Base-by-base conservation (phyloP, 2,329 filamentous ascomycete genomes). In the Colletotrichum incanum region DNA sequence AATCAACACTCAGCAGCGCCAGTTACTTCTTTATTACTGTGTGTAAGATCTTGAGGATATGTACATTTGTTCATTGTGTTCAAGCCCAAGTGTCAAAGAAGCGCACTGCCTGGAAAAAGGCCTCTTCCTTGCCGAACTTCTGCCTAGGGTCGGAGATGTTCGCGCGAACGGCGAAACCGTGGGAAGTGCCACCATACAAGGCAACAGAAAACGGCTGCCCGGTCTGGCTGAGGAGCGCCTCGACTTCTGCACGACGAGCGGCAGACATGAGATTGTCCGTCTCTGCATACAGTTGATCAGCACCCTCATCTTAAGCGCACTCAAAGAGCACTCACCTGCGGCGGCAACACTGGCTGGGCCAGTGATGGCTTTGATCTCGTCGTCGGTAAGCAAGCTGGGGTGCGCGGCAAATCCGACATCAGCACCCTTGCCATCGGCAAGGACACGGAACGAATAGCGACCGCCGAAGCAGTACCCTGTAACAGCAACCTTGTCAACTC, bases 51-150 rank as follows among this genome's bases (percentile, higher is more conserved):
- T 43, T 18, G 41, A 6, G 14, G 1, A 4, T 62, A 62, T 49
- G 20, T 43, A 54, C 37, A 43, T 6, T 18, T 18, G 43, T 1
- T 5, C 5, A 31, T 3, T 3, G 28, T 5, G 12, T 20, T 63
- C 28, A 73, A 39, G 61, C 62, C 82, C 82, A 84, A 20, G 91
- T 85, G 66, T 93, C 88, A 78, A 96, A 95, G 93, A 93, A 96
- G 70, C 86, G 82, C 64, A 94, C 87, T 34, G 93, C 93, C 86
- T 96, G 93, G 75, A 88, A 82, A 80, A 95, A 95, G 0, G 94
- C 93, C 79, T 91, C 88, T 83, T 96, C 93, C 86, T 95, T 95
- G 41, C 91, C 93, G 79, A 90, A 95, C 81, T 87, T 90, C 78
- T 89, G 82, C 67, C 78, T 75, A 26, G 83, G 82, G 69, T 86